phyloP scores from a whole-genome alignment of 306 rosid genomes.

The Pterocarpus santalinus region DNA sequence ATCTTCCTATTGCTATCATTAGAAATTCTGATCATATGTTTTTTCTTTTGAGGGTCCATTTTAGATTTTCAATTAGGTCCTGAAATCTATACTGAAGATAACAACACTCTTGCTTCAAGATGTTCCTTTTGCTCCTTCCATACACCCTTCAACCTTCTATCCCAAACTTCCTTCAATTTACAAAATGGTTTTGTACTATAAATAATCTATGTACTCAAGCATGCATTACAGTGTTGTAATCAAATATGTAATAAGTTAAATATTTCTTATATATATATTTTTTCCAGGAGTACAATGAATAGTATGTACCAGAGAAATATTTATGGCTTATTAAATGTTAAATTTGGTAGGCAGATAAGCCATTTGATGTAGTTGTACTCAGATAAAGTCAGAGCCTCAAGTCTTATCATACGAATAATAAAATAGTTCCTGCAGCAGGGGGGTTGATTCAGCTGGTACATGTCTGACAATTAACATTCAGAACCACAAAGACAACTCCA shows the following conservation, averaged over 20 bases:
- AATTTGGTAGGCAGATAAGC: background rate
- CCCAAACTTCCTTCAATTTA: conserved; percentile 17
- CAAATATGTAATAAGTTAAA: conserved; percentile 11
- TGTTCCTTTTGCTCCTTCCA: background rate
- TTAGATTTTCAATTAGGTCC: background rate
- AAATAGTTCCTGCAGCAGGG: background rate
- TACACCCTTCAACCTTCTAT: background rate
- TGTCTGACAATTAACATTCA: background rate
- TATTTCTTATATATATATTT: background rate
- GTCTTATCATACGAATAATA: background rate
- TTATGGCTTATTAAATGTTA: background rate
- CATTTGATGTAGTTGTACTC: background rate
- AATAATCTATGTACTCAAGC: conserved; percentile 3
- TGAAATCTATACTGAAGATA: background rate
- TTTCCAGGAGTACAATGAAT: background rate
- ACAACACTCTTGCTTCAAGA: background rate
- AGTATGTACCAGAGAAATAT: background rate
- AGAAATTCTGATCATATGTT: background rate
- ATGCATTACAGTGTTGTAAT: conserved; percentile 8
- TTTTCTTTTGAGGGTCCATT: background rate
- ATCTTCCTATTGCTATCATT: conserved; percentile 9
- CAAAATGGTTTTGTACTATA: conserved; percentile 4
- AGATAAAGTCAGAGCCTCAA: conserved; percentile 12
- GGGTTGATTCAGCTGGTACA: background rate
- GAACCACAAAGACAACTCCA: background rate